phyloP scores from a whole-genome alignment of 2,329 filamentous ascomycete genomes.

The Xylaria sp. region DNA sequence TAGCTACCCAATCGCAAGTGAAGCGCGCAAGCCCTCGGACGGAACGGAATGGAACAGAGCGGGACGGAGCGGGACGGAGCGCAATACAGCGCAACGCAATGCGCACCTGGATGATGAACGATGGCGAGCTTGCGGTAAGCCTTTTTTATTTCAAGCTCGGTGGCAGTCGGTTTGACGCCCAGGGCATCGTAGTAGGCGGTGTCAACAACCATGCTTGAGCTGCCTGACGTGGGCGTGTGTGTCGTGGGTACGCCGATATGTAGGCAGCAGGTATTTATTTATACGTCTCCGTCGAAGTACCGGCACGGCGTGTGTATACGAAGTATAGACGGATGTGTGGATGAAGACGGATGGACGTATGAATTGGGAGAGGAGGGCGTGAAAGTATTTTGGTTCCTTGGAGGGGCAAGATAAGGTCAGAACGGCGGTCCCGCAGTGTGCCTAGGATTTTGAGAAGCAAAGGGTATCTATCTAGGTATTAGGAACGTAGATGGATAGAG shows the following conservation, averaged over 20 bases:
- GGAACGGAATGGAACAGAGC: background rate
- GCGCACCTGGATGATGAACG: constrained; percentile 84
- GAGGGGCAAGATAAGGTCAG: constrained; percentile 1
- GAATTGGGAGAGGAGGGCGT: background rate
- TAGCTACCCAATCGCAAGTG: constrained; percentile 27
- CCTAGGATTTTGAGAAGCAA: constrained; percentile 1
- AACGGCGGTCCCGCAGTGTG: background rate
- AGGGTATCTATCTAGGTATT: constrained; percentile 3
- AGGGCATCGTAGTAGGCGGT: constrained; percentile 89
- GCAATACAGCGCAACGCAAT: background rate
- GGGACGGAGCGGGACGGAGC: background rate
- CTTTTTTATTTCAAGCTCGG: constrained; percentile 95
- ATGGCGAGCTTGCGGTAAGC: constrained; percentile 96
- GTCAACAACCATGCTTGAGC: constrained; percentile 79
- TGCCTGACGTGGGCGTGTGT: background rate
- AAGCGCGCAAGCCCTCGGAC: no score
- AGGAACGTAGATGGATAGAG: background rate
- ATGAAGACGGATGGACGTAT: background rate
- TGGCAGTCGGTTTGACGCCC: constrained; percentile 84
- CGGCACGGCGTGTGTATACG: background rate
- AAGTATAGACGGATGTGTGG: no score
- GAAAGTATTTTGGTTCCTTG: constrained; percentile 20
- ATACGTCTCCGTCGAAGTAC: background rate
- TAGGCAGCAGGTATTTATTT: background rate
- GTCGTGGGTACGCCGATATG: background rate